Evolutionary conservation across 2,329 filamentous ascomycete genomes (phyloP).

Genomic region (Ilyonectria destructans): DNA sequence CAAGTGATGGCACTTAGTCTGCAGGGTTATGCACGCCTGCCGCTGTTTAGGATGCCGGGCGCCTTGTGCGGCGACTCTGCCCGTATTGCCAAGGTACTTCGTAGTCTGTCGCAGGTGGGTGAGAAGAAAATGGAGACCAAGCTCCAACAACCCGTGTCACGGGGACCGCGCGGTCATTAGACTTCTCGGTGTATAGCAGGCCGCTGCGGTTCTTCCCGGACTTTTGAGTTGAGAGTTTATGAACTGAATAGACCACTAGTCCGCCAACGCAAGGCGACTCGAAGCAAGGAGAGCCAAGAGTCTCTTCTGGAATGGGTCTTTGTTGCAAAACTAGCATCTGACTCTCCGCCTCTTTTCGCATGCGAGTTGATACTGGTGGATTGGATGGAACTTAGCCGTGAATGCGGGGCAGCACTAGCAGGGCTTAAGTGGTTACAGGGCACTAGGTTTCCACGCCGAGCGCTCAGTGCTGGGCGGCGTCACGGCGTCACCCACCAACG

Average conservation of each 20-base stretch:
- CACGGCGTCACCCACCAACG: constrained; percentile 16
- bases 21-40: constrained; percentile 41
- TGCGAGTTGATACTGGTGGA: constrained; percentile 12
- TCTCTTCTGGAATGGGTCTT: not conserved
- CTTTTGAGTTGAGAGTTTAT: not conserved
- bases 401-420: constrained; percentile 34
- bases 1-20: constrained; percentile 39
- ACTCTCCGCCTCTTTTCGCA: constrained; percentile 6
- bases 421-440: constrained; percentile 33
- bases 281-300: constrained; percentile 11
- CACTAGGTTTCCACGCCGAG: constrained; percentile 11
- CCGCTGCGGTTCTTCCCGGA: constrained; percentile 4
- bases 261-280: not conserved
- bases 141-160: constrained; percentile 10
- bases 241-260: not conserved
- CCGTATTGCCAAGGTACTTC: constrained; percentile 31
- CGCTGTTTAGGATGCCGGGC: constrained; percentile 29
- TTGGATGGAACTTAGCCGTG: constrained; percentile 18
- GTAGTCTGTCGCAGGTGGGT: constrained; percentile 29
- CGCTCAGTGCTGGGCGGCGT: constrained; percentile 17
- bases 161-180: constrained; percentile 13
- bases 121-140: constrained; percentile 29
- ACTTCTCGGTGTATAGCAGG: constrained; percentile 2
- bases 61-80: constrained; percentile 27
- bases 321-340: not conserved